These are phyloP conservation scores for Candida nanaspora DNA, from an alignment of 805 yeast species.

Conservation along the genomic window DNA sequence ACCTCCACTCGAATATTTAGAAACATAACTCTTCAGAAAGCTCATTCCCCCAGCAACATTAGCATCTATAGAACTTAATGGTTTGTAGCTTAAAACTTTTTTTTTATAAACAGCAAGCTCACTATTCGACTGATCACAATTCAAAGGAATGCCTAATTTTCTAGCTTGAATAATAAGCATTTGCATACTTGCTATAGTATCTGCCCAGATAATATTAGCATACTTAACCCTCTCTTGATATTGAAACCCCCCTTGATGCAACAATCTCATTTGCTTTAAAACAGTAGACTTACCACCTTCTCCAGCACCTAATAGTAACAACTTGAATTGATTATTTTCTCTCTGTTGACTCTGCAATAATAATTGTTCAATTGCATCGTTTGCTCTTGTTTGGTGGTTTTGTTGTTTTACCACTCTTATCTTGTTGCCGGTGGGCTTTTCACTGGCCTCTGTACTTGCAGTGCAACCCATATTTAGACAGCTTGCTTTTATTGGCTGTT, in stretches of 20 bases:
- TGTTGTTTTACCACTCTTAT: not conserved
- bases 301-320: constrained; percentile 86
- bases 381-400: constrained; percentile 25
- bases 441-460: not conserved
- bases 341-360: constrained; percentile 44
- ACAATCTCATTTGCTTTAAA: constrained; percentile 74
- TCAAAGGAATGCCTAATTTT: constrained; percentile 52
- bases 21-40: constrained; percentile 56
- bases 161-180: constrained; percentile 70
- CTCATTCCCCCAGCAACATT: constrained; percentile 59
- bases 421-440: not conserved
- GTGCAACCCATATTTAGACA: constrained; percentile 1
- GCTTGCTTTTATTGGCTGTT: too few species aligned
- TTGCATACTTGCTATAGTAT: constrained; percentile 80
- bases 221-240: constrained; percentile 75
- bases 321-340: constrained; percentile 55
- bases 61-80: constrained; percentile 56
- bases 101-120: constrained; percentile 41
- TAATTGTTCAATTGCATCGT: constrained; percentile 59
- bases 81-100: constrained; percentile 46
- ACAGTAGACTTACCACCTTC: constrained; percentile 94
- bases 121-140: constrained; percentile 52
- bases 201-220: constrained; percentile 87
- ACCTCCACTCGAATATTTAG: constrained; percentile 50
- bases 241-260: constrained; percentile 82